Conservation (phyloP, 2,329 filamentous ascomycete genomes). For the Coniochaeta sp. region DNA sequence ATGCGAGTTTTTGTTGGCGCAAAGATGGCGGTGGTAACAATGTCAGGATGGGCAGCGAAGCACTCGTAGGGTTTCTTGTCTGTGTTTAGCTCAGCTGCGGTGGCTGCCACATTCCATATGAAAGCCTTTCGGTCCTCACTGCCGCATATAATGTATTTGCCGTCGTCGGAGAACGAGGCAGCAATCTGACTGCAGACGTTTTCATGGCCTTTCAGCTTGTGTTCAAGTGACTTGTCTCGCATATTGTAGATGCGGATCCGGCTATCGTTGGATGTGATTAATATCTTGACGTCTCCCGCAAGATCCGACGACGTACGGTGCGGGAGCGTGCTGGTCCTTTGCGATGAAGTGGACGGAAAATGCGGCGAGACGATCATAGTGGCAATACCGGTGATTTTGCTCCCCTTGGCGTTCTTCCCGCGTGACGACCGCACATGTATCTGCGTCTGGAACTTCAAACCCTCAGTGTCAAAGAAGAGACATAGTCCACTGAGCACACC, state of each 20-base stretch:
- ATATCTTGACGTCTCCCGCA: slow-evolving; percentile 61
- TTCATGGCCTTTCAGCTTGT: slow-evolving; percentile 87
- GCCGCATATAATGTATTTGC: slow-evolving; percentile 78
- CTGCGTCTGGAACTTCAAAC: slow-evolving; percentile 73
- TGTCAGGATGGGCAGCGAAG: slow-evolving; percentile 83
- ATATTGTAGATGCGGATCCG: slow-evolving; percentile 85
- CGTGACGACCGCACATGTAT: slow-evolving; percentile 89
- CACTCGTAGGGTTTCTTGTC: slow-evolving; percentile 80
- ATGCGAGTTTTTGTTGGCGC: slow-evolving; percentile 73
- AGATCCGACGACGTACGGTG: slow-evolving; percentile 9
- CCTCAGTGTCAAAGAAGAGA: slow-evolving; percentile 88
- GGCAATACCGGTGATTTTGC: slow-evolving; percentile 94
- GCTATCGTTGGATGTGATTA: slow-evolving; percentile 94
- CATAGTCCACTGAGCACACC: slow-evolving; percentile 81
- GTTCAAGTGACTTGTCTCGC: slow-evolving; percentile 73
- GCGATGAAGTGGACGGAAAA: not conserved
- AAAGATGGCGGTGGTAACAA: slow-evolving; percentile 83
- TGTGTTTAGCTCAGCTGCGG: slow-evolving; percentile 52
- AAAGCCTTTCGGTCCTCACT: slow-evolving; percentile 88
- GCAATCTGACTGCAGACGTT: slow-evolving; percentile 87
- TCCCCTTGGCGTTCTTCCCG: slow-evolving; percentile 90
- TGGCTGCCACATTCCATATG: slow-evolving; percentile 67
- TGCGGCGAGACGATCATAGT: slow-evolving; percentile 52
- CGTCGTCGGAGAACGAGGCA: slow-evolving; percentile 82
- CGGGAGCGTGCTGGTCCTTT: not conserved